These are phyloP conservation scores for Dioszegia aurantiaca DNA, from an alignment of 768 basidiomycete species.

Conservation along the genomic window DNA sequence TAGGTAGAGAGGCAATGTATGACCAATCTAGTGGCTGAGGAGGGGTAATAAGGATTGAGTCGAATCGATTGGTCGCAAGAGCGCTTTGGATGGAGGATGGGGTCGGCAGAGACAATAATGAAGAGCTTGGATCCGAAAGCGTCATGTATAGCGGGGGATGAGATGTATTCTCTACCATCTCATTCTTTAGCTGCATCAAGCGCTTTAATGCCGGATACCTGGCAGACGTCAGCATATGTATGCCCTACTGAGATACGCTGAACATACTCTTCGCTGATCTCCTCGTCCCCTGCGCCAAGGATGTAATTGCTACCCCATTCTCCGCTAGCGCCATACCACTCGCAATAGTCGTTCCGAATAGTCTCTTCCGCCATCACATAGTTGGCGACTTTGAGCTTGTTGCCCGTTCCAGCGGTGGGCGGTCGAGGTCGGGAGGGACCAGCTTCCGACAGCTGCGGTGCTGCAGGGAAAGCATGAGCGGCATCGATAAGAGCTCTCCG, in stretches of 20 bases:
- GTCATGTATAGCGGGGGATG: slow-evolving; percentile 66
- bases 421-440: slow-evolving; percentile 6
- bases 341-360: slow-evolving; percentile 90
- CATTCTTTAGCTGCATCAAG: slow-evolving; percentile 76
- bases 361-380: slow-evolving; percentile 94
- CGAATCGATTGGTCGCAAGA: slow-evolving; percentile 67
- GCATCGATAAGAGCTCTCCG: slow-evolving; percentile 21
- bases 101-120: background rate
- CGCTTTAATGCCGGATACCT: slow-evolving; percentile 95
- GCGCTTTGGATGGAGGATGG: slow-evolving; percentile 3
- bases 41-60: slow-evolving; percentile 86
- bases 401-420: slow-evolving; percentile 1
- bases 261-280: slow-evolving; percentile 90
- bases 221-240: no score
- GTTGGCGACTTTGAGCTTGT: slow-evolving; percentile 55
- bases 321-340: slow-evolving; percentile 82
- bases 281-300: slow-evolving; percentile 79
- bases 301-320: slow-evolving; percentile 95
- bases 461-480: slow-evolving; percentile 9
- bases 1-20: slow-evolving; percentile 73
- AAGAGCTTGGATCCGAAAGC: slow-evolving; percentile 23
- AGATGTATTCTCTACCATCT: slow-evolving; percentile 67
- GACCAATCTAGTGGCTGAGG: slow-evolving; percentile 62
- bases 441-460: slow-evolving; percentile 7
- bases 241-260: no score